phyloP scores from a whole-genome alignment of 768 basidiomycete genomes.

The Pleurotus giganteus region DNA sequence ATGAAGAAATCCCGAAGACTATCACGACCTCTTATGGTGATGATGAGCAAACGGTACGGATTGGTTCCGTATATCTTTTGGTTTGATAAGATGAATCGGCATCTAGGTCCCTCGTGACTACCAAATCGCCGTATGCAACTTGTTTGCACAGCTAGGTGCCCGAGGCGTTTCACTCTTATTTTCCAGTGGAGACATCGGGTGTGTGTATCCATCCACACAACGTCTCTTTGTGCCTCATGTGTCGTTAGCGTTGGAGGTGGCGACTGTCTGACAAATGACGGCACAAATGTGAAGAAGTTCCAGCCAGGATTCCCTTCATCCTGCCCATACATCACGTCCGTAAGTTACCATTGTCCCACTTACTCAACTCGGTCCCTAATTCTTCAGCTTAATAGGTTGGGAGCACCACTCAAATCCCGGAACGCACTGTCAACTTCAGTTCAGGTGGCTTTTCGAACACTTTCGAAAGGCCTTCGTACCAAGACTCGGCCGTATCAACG shows the following conservation, averaged over 20 bases:
- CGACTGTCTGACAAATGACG: conserved; percentile 48
- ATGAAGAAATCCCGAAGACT: conserved; percentile 37
- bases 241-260: conserved; percentile 53
- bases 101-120: background rate
- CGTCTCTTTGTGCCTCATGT: conserved; percentile 27
- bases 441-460: conserved; percentile 54
- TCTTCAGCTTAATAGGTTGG: conserved; percentile 24
- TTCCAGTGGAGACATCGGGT: conserved; percentile 47
- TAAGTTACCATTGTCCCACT: conserved; percentile 4
- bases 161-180: conserved; percentile 50
- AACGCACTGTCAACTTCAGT: conserved; percentile 43
- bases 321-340: conserved; percentile 33
- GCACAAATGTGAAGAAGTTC: conserved; percentile 39
- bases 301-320: conserved; percentile 43
- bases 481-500: conserved; percentile 21
- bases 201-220: conserved; percentile 16
- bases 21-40: conserved; percentile 55
- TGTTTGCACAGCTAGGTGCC: conserved; percentile 37
- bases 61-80: background rate
- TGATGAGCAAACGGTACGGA: conserved; percentile 29
- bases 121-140: conserved; percentile 20
- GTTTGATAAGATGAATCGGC: background rate
- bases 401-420: conserved; percentile 38
- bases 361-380: background rate
- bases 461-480: conserved; percentile 27